phyloP scores from a whole-genome alignment of 495 filamentous ascomycete species.

The Aspergillus haitiensis region DNA sequence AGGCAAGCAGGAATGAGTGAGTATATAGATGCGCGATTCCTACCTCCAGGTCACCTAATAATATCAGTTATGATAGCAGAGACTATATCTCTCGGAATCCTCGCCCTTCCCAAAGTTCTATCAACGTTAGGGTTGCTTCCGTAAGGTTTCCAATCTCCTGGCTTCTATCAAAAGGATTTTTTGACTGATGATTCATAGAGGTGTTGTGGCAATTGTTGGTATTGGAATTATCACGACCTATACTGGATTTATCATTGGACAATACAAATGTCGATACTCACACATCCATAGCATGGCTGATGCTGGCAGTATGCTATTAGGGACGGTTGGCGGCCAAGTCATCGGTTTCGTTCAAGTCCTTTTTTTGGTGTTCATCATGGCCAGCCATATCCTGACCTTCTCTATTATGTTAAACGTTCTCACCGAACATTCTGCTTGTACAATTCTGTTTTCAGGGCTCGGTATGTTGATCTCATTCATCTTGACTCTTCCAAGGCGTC shows the following conservation, averaged over 20 bases:
- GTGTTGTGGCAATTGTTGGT: conserved; percentile 62
- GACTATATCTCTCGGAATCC: conserved; percentile 66
- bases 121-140: conserved; percentile 62
- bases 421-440: conserved; percentile 2
- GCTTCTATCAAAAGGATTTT: not conserved
- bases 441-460: not conserved
- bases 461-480: not conserved
- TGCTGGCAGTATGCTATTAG: conserved; percentile 65
- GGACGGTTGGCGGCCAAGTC: conserved; percentile 43
- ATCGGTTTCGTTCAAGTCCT: conserved; percentile 3
- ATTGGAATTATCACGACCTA: conserved; percentile 72
- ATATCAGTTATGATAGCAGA: conserved; percentile 61
- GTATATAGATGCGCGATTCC: not conserved
- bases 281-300: conserved; percentile 72
- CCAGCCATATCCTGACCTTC: conserved; percentile 3
- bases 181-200: conserved; percentile 15
- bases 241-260: conserved; percentile 73
- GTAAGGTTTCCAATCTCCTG: conserved; percentile 8
- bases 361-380: not conserved
- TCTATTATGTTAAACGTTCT: conserved; percentile 9
- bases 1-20: conserved; percentile 1
- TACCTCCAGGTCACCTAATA: not conserved
- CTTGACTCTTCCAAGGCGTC: not conserved
- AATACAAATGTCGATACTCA: conserved; percentile 55
- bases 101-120: conserved; percentile 61